Evolutionary conservation across 2,329 filamentous ascomycete genomes (phyloP), one percentile per base, ranked within the genome.

Genomic region (Botrytis tulipae): DNA sequence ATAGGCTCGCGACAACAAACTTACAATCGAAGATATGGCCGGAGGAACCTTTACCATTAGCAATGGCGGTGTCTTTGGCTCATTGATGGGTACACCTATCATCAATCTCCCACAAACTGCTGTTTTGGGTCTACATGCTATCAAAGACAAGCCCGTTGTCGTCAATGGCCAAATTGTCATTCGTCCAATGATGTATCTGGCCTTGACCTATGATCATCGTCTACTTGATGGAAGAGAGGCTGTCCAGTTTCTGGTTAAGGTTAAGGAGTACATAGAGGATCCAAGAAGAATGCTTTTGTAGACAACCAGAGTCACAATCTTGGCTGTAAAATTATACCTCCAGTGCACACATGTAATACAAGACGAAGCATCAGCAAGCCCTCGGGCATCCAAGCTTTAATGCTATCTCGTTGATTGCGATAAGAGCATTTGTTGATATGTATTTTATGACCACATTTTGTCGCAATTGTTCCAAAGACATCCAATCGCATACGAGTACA

Each of bases 101-200:
- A 98, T 99, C 87, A 99, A 99, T 84, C 87, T 97, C 66, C 95
- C 95, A 22, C 95, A 98, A 82, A 95, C 93, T 74, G 93, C 94
- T 73, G 95, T 98, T 16, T 88, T 98, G 74, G 95, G 95, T 77
- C 90, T 98, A 35, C 95, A 99, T 83, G 94, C 95, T 65, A 98
- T 98, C 84, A 99, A 99, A 86, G 94, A 99, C 72, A 93, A 92
- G 80, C 91, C 95, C 4, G 90, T 98, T 70, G 95, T 89, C 40
- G 87, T 98, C 75, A 94, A 98, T 80, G 96, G 96, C 81, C 97
- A 98, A 86, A 87, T 98, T 73, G 95, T 98, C 83, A 93, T 97
- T 78, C 90, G 96, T 78, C 96, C 96, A n/a, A 98, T 99, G 94
- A 99, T 99, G 96, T 98, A 97, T 84, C 89, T 99, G 77, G 96